Evolutionary conservation across 2,329 filamentous ascomycete species (phyloP).

Genomic region (Pestalotiopsis sp.): DNA sequence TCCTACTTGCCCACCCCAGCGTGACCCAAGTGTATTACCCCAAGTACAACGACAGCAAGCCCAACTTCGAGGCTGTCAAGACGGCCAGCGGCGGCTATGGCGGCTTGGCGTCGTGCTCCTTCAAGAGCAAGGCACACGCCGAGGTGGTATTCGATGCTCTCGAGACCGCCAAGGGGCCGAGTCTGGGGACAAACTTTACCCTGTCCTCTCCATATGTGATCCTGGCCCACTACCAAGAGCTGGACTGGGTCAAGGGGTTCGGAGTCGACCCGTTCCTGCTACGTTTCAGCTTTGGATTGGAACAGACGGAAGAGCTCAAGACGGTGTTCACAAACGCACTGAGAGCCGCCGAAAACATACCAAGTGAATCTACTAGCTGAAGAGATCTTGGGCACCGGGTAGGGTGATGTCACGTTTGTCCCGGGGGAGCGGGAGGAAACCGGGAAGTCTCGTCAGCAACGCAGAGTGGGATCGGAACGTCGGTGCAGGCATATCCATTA

Average conservation of each 20-base stretch:
- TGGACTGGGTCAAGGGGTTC: constrained; percentile 85
- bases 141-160: constrained; percentile 83
- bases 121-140: constrained; percentile 70
- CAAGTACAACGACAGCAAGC: constrained; percentile 70
- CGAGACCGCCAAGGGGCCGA: constrained; percentile 90
- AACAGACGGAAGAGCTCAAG: constrained; percentile 71
- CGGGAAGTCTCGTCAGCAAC: not conserved
- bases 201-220: constrained; percentile 89
- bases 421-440: not conserved
- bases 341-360: constrained; percentile 49
- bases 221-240: constrained; percentile 86
- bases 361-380: not conserved
- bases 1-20: constrained; percentile 61
- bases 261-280: constrained; percentile 82
- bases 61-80: constrained; percentile 78
- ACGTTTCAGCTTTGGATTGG: constrained; percentile 86
- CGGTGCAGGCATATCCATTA: too few species aligned
- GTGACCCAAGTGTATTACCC: constrained; percentile 88
- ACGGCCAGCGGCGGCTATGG: constrained; percentile 82
- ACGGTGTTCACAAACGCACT: constrained; percentile 71
- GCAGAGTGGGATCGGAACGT: not conserved
- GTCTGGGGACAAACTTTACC: constrained; percentile 95
- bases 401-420: not conserved
- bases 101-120: constrained; percentile 83
- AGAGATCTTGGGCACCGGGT: not conserved